These are phyloP conservation scores for Otatea glauca DNA, from an alignment of 176 grass and related monocot species.

Conservation along the genomic window DNA sequence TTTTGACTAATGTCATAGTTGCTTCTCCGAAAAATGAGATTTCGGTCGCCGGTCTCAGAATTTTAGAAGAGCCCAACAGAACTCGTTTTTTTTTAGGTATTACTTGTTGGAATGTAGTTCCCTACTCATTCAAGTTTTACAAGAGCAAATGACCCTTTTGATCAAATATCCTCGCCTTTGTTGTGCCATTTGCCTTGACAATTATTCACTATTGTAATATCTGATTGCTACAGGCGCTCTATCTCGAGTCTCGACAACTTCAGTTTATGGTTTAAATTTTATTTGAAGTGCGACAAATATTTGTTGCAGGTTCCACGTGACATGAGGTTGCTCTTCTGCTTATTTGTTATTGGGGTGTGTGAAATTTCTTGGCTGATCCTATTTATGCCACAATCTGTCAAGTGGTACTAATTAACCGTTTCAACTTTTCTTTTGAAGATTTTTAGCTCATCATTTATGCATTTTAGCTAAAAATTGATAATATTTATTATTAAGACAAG, in stretches of 20 bases:
- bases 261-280: background rate
- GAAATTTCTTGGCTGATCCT: background rate
- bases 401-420: background rate
- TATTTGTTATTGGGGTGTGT: background rate
- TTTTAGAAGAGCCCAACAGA: conserved; percentile 28
- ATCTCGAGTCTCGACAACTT: background rate
- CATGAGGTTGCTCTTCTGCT: background rate
- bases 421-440: background rate
- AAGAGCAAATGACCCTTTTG: background rate
- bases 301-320: background rate
- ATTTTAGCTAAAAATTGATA: background rate
- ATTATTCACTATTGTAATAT: background rate
- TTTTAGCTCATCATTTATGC: background rate
- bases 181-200: background rate
- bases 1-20: conserved; percentile 31
- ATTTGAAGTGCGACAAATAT: background rate
- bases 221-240: background rate
- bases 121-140: background rate
- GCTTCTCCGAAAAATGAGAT: conserved; percentile 10
- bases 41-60: conserved; percentile 11
- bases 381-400: background rate
- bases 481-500: background rate
- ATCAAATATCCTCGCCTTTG: background rate
- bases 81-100: conserved; percentile 2
- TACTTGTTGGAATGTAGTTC: background rate